A percentile compares a stretch with the other conserved stretches of the same genome.
Conservation (phyloP, 768 basidiomycete species). For the Rhizopogon rudus region DNA sequence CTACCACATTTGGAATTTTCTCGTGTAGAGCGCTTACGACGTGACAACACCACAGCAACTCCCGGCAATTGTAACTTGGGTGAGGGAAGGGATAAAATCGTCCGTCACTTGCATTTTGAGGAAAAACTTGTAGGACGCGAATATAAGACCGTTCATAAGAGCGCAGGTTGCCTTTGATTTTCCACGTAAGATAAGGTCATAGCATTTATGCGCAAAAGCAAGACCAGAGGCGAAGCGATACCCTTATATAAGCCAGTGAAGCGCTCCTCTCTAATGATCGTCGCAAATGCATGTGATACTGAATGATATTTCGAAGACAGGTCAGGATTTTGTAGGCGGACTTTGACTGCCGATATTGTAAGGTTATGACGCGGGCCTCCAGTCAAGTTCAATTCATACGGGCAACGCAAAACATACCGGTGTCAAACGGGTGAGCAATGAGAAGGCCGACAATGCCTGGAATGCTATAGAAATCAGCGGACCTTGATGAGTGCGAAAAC, state of each 20-base stretch:
- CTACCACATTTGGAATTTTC: neutral
- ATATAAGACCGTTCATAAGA: conserved; percentile 81
- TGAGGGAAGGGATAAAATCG: conserved; percentile 52
- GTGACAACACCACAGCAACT: conserved; percentile 74
- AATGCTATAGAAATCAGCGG: neutral
- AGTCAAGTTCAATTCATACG: neutral
- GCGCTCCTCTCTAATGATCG: conserved; percentile 67
- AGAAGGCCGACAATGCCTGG: conserved; percentile 58
- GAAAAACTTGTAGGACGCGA: conserved; percentile 79
- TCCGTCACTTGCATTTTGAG: conserved; percentile 59
- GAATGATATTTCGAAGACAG: conserved; percentile 55
- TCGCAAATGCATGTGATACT: conserved; percentile 58
- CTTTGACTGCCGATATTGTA: conserved; percentile 53
- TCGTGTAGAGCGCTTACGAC: conserved; percentile 48
- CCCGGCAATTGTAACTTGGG: conserved; percentile 74
- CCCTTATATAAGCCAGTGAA: conserved; percentile 71
- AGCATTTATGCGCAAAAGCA: conserved; percentile 14
- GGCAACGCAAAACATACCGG: conserved; percentile 30
- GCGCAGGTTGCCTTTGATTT: conserved; percentile 56
- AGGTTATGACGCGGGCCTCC: neutral
- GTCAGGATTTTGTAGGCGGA: conserved; percentile 67
- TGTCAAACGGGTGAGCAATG: conserved; percentile 78
- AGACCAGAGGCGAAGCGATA: conserved; percentile 73
- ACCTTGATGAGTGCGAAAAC: too few species aligned
- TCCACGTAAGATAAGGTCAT: neutral